phyloP scores from a whole-genome alignment of 2,329 filamentous ascomycete genomes.

The Aureobasidium sp. region DNA sequence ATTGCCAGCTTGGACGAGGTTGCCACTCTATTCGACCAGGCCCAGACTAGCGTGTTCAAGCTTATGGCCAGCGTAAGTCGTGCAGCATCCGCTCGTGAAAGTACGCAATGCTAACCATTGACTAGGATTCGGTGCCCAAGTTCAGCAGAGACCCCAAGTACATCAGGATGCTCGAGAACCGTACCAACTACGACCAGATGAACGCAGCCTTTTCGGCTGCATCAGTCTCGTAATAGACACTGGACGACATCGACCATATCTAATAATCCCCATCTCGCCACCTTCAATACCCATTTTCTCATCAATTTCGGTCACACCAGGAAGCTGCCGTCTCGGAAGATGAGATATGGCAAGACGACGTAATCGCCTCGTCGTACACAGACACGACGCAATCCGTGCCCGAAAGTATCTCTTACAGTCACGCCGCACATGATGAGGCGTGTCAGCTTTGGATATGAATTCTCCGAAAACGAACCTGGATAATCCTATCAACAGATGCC shows the following conservation, averaged over 20 bases:
- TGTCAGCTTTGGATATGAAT: constrained; percentile 6
- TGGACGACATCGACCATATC: background rate
- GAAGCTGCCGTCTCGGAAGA: background rate
- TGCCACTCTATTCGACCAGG: constrained; percentile 81
- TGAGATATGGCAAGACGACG: background rate
- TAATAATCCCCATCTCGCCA: background rate
- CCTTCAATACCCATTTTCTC: background rate
- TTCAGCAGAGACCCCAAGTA: constrained; percentile 57
- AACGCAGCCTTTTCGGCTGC: constrained; percentile 21
- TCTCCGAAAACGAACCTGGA: background rate
- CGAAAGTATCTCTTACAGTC: background rate
- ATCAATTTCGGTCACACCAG: background rate
- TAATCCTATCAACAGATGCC: background rate
- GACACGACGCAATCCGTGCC: background rate
- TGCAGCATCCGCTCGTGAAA: background rate
- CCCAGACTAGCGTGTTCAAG: constrained; percentile 94
- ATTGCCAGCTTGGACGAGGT: constrained; percentile 86
- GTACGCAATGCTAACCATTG: constrained; percentile 19
- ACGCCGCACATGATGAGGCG: background rate
- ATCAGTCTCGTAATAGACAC: constrained; percentile 13
- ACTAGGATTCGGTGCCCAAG: constrained; percentile 56
- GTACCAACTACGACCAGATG: constrained; percentile 42
- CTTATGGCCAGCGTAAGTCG: constrained; percentile 91
- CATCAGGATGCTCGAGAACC: constrained; percentile 48
- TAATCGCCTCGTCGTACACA: background rate